A percentile compares a stretch with the other conserved stretches of the same genome.
These are phyloP conservation scores for Podospora pseudopauciseta DNA, from an alignment of 495 filamentous ascomycete species.

Conservation along the genomic window DNA sequence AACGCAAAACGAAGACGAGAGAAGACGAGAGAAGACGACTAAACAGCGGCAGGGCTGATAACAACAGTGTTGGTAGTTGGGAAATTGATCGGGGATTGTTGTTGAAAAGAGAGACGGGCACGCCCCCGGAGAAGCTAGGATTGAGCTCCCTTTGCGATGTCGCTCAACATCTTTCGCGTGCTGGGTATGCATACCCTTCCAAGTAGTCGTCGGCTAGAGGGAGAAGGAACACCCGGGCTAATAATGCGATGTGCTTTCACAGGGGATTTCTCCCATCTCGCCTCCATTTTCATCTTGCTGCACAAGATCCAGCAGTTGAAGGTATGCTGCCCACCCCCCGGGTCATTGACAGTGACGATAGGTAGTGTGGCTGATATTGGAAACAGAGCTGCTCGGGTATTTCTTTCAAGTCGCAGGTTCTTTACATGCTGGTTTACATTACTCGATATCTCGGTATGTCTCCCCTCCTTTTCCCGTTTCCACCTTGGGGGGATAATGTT, in stretches of 20 bases:
- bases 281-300: constrained; percentile 89
- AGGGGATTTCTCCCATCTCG: constrained; percentile 93
- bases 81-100: not conserved
- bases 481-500: not conserved
- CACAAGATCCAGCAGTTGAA: constrained; percentile 92
- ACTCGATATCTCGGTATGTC: constrained; percentile 80
- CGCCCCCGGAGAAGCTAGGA: not conserved
- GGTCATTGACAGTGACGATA: not conserved
- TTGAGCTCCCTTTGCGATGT: constrained; percentile 46
- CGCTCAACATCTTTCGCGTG: constrained; percentile 78
- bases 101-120: not conserved
- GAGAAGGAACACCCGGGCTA: constrained; percentile 16
- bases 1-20: not conserved
- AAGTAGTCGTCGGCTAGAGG: not conserved
- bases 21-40: not conserved
- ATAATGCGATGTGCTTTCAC: constrained; percentile 12
- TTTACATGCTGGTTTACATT: constrained; percentile 90
- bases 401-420: constrained; percentile 94
- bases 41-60: not conserved
- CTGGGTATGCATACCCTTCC: constrained; percentile 55
- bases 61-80: too few species aligned
- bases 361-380: constrained; percentile 18
- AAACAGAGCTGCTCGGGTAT: constrained; percentile 88
- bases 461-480: not conserved
- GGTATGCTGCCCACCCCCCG: constrained; percentile 46